Percentiles rank a stretch among this genome's conserved stretches.
Evolutionary conservation across 2,329 filamentous ascomycete species (phyloP).

Genomic region (Colletotrichum spaethianum): DNA sequence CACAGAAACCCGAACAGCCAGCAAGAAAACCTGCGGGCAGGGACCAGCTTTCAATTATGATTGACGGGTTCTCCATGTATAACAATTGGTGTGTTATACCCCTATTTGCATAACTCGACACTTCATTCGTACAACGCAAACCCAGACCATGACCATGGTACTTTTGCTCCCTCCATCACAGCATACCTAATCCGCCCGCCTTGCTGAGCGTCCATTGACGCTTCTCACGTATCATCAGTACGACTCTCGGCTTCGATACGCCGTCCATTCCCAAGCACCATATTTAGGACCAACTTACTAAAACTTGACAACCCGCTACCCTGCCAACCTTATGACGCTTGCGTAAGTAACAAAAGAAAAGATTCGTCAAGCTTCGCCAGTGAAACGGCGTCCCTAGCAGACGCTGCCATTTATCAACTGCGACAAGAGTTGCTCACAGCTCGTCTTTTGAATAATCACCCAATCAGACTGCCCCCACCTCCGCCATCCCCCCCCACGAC

Average conservation of each 20-base stretch:
- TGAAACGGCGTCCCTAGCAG: neutral
- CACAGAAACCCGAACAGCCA: conserved; percentile 12
- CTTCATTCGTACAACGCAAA: conserved; percentile 8
- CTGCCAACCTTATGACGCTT: neutral
- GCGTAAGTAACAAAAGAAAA: neutral
- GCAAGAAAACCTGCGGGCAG: conserved; percentile 4
- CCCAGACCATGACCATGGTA: neutral
- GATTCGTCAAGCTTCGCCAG: conserved; percentile 4
- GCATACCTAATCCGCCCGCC: neutral
- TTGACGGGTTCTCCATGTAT: conserved; percentile 22
- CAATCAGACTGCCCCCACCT: conserved; percentile 11
- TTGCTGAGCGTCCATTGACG: neutral
- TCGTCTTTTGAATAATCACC: neutral
- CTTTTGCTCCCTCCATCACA: neutral
- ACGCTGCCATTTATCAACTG: neutral
- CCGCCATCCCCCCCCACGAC: neutral
- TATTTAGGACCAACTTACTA: neutral
- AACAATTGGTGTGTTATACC: conserved; percentile 16
- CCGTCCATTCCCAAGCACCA: neutral
- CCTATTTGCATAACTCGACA: neutral
- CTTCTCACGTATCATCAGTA: neutral
- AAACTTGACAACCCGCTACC: neutral
- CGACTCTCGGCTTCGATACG: neutral
- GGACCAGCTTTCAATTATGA: conserved; percentile 26
- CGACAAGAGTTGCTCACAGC: neutral